phyloP scores from a whole-genome alignment of 2,329 filamentous ascomycete species.

The Chaetomiaceae sp. region DNA sequence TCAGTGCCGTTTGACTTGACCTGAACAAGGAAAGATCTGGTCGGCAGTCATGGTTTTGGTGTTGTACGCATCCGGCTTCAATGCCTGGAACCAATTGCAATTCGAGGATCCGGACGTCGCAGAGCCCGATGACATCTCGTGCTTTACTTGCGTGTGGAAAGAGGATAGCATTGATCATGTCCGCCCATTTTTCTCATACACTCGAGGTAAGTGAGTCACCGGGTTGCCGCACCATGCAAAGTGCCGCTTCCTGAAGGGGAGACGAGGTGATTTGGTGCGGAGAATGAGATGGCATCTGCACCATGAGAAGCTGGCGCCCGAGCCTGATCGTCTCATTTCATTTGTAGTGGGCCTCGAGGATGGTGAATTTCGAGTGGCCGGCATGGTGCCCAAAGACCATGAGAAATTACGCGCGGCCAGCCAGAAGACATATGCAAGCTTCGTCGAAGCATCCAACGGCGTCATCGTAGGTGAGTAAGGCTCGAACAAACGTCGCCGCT shows the following conservation, averaged over 20 bases:
- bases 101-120: conserved; percentile 30
- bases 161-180: conserved; percentile 35
- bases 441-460: conserved; percentile 30
- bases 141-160: conserved; percentile 42
- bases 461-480: conserved; percentile 30
- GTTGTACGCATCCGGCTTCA: conserved; percentile 53
- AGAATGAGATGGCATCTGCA: neutral
- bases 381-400: conserved; percentile 19
- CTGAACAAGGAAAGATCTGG: too few species aligned
- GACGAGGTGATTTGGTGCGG: neutral
- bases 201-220: conserved; percentile 40
- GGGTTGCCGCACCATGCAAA: neutral
- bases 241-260: neutral
- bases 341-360: conserved; percentile 8
- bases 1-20: too few species aligned
- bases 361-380: conserved; percentile 17
- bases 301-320: too few species aligned
- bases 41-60: too few species aligned
- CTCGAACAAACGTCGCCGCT: conserved; percentile 1
- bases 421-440: conserved; percentile 7
- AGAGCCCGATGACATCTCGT: conserved; percentile 42
- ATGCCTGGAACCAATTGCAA: conserved; percentile 53
- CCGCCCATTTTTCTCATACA: conserved; percentile 40
- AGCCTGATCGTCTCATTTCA: conserved; percentile 8
- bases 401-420: conserved; percentile 7